These are phyloP conservation scores for Nicotiana otophora DNA, from an alignment of 257 asterid species.

Conservation along the genomic window DNA sequence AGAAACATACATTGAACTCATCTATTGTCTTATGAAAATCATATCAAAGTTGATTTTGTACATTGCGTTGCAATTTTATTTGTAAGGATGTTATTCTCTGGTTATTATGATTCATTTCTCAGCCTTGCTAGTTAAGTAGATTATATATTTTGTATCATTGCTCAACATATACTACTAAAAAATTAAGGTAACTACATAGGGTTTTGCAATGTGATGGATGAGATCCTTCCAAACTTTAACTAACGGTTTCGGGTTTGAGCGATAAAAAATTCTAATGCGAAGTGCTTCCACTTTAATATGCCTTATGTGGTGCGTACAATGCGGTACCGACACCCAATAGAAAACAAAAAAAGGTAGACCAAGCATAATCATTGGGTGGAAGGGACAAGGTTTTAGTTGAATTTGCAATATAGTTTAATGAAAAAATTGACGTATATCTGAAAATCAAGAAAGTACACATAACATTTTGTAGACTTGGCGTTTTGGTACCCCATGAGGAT, in stretches of 20 bases:
- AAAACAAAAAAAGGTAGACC: too few species aligned
- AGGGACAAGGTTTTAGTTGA: not conserved
- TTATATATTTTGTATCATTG: too few species aligned
- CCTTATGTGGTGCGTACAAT: too few species aligned
- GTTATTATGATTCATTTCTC: not conserved
- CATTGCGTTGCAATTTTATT: not conserved
- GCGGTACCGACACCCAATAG: too few species aligned
- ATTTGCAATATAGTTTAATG: not conserved
- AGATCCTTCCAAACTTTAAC: too few species aligned
- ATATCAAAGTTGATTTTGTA: not conserved
- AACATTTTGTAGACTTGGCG: not conserved
- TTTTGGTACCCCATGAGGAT: constrained; percentile 27
- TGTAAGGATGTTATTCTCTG: not conserved
- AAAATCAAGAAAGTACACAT: not conserved
- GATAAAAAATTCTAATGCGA: too few species aligned
- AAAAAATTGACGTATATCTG: not conserved
- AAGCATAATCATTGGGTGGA: not conserved
- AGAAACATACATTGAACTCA: not conserved
- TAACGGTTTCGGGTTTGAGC: too few species aligned
- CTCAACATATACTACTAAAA: too few species aligned
- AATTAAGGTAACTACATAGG: too few species aligned
- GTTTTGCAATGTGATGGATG: too few species aligned
- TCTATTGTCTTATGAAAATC: not conserved
- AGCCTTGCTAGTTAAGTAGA: not conserved
- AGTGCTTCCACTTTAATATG: too few species aligned